Evolutionary conservation across 2,329 filamentous ascomycete genomes (phyloP).

Genomic region (Aspergillus proliferans): DNA sequence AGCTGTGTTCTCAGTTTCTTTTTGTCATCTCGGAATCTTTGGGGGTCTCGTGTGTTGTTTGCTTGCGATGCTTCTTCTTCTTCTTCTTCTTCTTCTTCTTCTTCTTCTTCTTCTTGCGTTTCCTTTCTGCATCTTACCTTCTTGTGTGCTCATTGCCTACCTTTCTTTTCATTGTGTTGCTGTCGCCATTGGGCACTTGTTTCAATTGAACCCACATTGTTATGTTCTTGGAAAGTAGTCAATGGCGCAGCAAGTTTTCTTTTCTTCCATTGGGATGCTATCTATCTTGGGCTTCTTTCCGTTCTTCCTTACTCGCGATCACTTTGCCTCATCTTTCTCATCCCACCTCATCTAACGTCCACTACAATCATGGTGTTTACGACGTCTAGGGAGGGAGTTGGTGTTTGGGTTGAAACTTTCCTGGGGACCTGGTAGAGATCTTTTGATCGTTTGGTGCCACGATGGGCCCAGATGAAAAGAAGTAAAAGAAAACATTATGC

Average conservation of each 20-base stretch:
- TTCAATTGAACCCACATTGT: constrained; percentile 12
- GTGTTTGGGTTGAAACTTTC: constrained; percentile 23
- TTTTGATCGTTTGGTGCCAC: constrained; percentile 6
- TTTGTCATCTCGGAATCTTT: constrained; percentile 37
- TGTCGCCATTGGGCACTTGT: constrained; percentile 14
- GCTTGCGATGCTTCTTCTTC: constrained; percentile 17
- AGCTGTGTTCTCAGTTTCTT: constrained; percentile 14
- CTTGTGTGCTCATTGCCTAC: constrained; percentile 14
- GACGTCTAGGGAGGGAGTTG: constrained; percentile 16
- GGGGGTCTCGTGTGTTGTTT: constrained; percentile 21
- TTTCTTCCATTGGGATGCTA: not conserved
- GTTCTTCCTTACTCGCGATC: constrained; percentile 10
- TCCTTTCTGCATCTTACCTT: constrained; percentile 12
- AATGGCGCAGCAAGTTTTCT: constrained; percentile 14
- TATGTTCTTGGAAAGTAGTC: constrained; percentile 26
- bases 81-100: constrained; percentile 7
- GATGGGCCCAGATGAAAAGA: constrained; percentile 15
- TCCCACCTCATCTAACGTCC: constrained; percentile 21
- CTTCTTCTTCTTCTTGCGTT: constrained; percentile 11
- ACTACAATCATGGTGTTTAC: constrained; percentile 11
- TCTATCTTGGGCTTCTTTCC: constrained; percentile 16
- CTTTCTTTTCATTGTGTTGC: constrained; percentile 13
- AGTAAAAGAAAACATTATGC: not conserved
- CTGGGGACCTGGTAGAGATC: constrained; percentile 6
- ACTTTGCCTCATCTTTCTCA: constrained; percentile 19